Conservation (phyloP, 1,139 yeast genomes). For the Zygosaccharomyces sapae region DNA sequence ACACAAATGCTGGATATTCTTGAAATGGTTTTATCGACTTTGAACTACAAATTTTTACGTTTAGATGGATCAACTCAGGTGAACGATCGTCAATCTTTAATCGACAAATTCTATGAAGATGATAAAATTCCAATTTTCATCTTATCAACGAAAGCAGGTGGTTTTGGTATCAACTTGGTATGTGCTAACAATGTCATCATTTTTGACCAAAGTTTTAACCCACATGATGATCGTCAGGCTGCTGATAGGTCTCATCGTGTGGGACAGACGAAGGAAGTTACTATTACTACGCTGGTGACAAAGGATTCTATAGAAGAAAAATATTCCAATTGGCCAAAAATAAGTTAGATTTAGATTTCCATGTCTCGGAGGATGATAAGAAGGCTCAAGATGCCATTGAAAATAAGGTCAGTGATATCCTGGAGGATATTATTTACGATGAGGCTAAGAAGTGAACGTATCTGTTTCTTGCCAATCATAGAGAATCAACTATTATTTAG, state of each 20-base stretch:
- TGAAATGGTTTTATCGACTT: slow-evolving; percentile 65
- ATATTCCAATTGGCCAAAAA: slow-evolving; percentile 83
- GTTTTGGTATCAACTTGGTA: slow-evolving; percentile 93
- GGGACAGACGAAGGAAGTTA: slow-evolving; percentile 87
- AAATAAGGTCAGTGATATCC: slow-evolving; percentile 28
- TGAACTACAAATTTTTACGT: slow-evolving; percentile 72
- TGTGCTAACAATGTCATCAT: slow-evolving; percentile 92
- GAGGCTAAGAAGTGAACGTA: slow-evolving; percentile 17
- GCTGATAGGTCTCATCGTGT: slow-evolving; percentile 98
- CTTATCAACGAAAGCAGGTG: slow-evolving; percentile 94
- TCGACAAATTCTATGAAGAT: slow-evolving; percentile 84
- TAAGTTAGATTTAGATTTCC: slow-evolving; percentile 73
- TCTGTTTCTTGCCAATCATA: too few relatives aligned
- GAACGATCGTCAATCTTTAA: slow-evolving; percentile 86
- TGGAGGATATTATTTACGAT: slow-evolving; percentile 33
- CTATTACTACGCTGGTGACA: slow-evolving; percentile 72
- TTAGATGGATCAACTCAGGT: slow-evolving; percentile 93
- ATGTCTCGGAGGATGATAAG: slow-evolving; percentile 32
- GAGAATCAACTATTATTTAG: too few relatives aligned
- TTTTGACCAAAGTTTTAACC: slow-evolving; percentile 90
- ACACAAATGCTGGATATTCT: slow-evolving; percentile 88
- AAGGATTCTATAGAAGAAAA: slow-evolving; percentile 78
- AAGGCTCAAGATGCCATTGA: slow-evolving; percentile 30
- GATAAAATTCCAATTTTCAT: slow-evolving; percentile 78
- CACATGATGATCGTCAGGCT: slow-evolving; percentile 98